Base-by-base conservation (phyloP, 73 alveolate genomes). In the Tetrahymena malaccensis region DNA sequence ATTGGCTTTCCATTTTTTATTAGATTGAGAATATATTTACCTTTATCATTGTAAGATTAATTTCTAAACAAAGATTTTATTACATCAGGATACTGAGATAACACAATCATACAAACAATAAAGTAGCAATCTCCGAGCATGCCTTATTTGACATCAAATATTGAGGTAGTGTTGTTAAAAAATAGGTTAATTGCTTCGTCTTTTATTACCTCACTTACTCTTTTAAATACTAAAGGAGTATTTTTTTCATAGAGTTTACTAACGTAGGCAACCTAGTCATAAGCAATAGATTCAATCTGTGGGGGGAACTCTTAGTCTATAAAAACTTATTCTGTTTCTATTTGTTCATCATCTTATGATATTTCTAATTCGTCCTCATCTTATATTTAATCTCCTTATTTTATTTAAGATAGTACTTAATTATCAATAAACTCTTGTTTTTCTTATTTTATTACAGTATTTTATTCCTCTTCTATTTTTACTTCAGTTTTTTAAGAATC, bases 91-190 rank as follows among this genome's bases (percentile, higher is more conserved):
- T 96, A 95, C 38, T 96, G 97, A 22, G 97, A 97, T 55, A 96
- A 95, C 10, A 96, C 98, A 12, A 97, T 95, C 96, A 96, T 96
- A 1, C 94, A 96, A 70, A 95, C 95, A 93, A 96, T 94, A 94
- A 96, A 96, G 93, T 95, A 96, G 93, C 98, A 93, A 94, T 96
- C 97, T 56, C 98, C 98, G 94, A 96, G 94, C 94, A 94, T 95
- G 0, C 97, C 97, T 96, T 96, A 97, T 17, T 93, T 94, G 35
- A 96, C 97, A 93, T 96, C 98, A 57, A 43, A 19, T 27, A 43
- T 43, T 9, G 89, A 70, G 19, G 89, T 70, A 27, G 89, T n/a
- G 37, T 70, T 3, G 21, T 70, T 70, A 22, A 12, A 25, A 70
- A 70, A 70, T n/a, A 70, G 25, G 11, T 70, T 70, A 70, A 70